Evolutionary conservation across 257 asterid species (phyloP), one percentile per base, ranked within the genome.

Genomic region (Solanum dulcamara): DNA sequence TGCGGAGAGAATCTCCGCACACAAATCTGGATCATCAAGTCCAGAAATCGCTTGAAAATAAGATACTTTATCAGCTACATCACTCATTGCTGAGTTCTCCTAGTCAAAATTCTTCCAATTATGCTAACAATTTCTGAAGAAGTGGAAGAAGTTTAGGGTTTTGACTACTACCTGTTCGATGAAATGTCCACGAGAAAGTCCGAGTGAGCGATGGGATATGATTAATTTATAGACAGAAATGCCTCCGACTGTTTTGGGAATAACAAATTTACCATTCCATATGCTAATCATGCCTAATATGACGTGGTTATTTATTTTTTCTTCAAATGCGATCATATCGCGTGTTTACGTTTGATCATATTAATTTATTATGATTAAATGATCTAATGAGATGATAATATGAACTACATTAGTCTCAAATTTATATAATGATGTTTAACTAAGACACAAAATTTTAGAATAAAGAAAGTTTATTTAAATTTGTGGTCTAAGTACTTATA

Each of bases 11-110:
- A 96, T 96, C 86, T 96, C 97, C 7, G 93, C 86, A 88, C 98
- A 96, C 88, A 96, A 92, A 88, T 96, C 98, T 53, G 93, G 81
- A 90, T 96, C 98, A 8, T 92, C 95, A 20, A 96, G 84, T 14
- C 99, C 99, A 28, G 99, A 94, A 53, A 95, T 92, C 55, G 98
- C 97, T 92, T 94, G 98, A 88, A 96, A 96, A 84, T 93, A 89
- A 51, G 97, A 94, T 88, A 96, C 44, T 89, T 96, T 96, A 80
- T 96, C 97, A 9, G 97, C 92, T 42, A 92, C 90, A 86, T 96
- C 98, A 66, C 96, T 96, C 99, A 96, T 96, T 50, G 28, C 80
- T 44, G 57, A 24, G 6, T 8, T 14, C 37, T 7, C 11, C 37
- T 1, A 7, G 12, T 44, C 26, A 4, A 40, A 74, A 11, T 74